Evolutionary conservation across 495 filamentous ascomycete species (phyloP), one percentile per base, ranked within the genome.

Genomic region (Parmelia sp.): DNA sequence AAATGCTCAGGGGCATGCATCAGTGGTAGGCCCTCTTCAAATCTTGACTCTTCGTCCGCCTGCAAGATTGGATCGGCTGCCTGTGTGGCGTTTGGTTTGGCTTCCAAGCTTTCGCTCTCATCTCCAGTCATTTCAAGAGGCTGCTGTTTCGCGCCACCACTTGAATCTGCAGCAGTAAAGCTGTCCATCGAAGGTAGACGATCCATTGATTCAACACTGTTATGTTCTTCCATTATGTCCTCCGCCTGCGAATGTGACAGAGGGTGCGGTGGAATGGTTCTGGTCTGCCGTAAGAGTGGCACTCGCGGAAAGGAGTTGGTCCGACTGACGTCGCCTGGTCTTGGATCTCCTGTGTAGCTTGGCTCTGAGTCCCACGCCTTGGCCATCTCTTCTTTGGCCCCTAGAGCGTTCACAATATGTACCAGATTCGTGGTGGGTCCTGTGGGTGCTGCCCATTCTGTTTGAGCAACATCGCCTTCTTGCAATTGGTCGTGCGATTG

Each of bases 261-360:
- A 10, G 63, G 57, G 23, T 73, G 64, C 45, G 71, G 64, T 56
- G 58, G 40, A 6, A 29, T 33, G 7, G 69, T 60, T 51, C 66
- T 64, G 45, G 63, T 60, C 36, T 73, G 57, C 47, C 74, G 72
- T 1, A 74, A 44, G 19, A 79, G 78, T 35, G 80, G 78, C 2
- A 86, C 79, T 19, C 71, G 73, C 14, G 86, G 86, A 65, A 88
- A 88, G 0, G 85, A 87, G 70, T 88, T 86, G 51, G 84, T 81
- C 58, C 84, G 78, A 51, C 53, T 64, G 33, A 67, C 7, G 35
- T 40, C 42, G 42, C 58, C 42, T 35, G 25, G 40, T 44, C 51
- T 33, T 9, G 29, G 29, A 15, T 21, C 51, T 55, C 29, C 56
- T 31, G 37, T 15, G 12, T 49, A 37, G 47, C 56, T 37, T 1